phyloP scores from a whole-genome alignment of 129 eudicot species.

The Arctium minus region DNA sequence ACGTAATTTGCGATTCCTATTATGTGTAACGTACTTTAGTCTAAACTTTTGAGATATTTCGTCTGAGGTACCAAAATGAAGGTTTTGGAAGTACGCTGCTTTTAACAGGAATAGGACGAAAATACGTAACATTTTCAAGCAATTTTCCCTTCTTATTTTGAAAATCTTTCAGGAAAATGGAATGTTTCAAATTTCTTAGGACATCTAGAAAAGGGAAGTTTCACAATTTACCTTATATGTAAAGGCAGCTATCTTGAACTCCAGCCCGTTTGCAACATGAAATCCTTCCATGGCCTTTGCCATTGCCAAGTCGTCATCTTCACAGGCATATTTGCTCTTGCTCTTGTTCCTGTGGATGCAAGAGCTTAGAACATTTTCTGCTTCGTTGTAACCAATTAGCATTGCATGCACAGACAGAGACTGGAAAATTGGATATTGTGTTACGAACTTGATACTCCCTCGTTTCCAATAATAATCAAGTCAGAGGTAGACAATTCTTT shows the following conservation, averaged over 20 bases:
- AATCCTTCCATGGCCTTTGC: conserved; percentile 71
- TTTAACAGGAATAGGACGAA: background rate
- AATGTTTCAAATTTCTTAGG: background rate
- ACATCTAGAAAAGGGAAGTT: background rate
- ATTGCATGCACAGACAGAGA: background rate
- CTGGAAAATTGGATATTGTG: background rate
- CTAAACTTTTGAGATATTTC: background rate
- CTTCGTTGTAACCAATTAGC: background rate
- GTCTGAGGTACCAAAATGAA: background rate
- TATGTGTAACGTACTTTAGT: background rate
- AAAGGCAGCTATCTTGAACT: conserved; percentile 63
- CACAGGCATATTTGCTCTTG: conserved; percentile 37
- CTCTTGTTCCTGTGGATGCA: conserved; percentile 58
- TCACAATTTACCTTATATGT: conserved; percentile 57
- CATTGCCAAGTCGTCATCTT: conserved; percentile 41
- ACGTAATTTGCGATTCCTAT: background rate
- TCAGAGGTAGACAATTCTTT: background rate
- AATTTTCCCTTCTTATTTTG: background rate
- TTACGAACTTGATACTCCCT: background rate
- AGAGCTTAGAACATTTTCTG: conserved; percentile 1
- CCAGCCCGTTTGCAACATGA: conserved; percentile 58
- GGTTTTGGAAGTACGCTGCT: background rate
- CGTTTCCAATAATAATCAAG: background rate
- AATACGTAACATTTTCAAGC: background rate
- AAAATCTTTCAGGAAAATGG: conserved; percentile 6